Conservation (phyloP, 2,329 filamentous ascomycete genomes). For the Alternaria alternata region DNA sequence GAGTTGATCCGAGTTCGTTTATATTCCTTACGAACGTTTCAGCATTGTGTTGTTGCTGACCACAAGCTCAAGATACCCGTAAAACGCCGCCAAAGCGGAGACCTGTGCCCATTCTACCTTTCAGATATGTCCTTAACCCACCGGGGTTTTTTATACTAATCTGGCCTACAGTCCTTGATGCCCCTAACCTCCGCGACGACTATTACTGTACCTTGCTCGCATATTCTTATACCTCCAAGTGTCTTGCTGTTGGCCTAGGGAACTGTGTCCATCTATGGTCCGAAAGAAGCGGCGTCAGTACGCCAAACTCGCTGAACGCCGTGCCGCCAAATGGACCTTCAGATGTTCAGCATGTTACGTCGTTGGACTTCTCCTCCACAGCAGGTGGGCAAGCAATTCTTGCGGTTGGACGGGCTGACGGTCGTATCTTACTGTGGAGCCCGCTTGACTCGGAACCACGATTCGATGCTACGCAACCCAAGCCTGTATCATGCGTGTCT, state of each 20-base stretch:
- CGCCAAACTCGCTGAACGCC: constrained; percentile 62
- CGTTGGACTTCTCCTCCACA: constrained; percentile 86
- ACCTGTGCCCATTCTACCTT: constrained; percentile 74
- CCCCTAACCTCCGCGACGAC: constrained; percentile 87
- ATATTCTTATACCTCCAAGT: constrained; percentile 77
- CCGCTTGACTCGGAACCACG: constrained; percentile 73
- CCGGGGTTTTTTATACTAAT: constrained; percentile 42
- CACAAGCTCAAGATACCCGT: constrained; percentile 29
- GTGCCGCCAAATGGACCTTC: constrained; percentile 53
- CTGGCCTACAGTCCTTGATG: constrained; percentile 77
- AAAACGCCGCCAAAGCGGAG: constrained; percentile 39
- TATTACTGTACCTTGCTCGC: constrained; percentile 94
- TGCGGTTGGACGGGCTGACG: constrained; percentile 82
- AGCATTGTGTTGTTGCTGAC: constrained; percentile 14
- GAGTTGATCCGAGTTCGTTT: constrained; percentile 44
- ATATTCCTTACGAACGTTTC: constrained; percentile 2
- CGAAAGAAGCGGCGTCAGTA: constrained; percentile 72
- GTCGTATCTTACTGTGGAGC: constrained; percentile 79
- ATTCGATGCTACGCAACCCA: constrained; percentile 77
- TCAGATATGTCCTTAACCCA: constrained; percentile 66
- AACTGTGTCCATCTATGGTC: constrained; percentile 89
- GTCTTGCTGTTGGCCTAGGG: constrained; percentile 83
- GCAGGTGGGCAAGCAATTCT: constrained; percentile 80
- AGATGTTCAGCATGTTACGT: constrained; percentile 69
- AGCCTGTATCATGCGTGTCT: constrained; percentile 78